These are phyloP conservation scores for Trichoderma citrinoviride DNA, from an alignment of 2,329 filamentous ascomycete genomes.

Conservation along the genomic window DNA sequence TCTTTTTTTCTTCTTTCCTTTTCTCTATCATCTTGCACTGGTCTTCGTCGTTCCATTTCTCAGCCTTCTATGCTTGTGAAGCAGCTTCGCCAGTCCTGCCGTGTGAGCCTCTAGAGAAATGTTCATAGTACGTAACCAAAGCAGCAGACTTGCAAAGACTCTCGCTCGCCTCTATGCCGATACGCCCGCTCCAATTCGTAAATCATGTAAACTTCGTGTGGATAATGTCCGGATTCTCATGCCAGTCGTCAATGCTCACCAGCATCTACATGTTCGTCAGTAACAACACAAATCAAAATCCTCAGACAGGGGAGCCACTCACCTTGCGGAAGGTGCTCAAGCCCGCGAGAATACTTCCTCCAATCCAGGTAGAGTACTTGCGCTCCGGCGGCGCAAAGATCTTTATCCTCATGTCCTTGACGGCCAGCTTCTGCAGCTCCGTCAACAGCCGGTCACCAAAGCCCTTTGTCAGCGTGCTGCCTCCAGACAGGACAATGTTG, in stretches of 20 bases:
- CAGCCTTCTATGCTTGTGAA: neutral
- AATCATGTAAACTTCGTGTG: constrained; percentile 90
- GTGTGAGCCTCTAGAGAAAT: neutral
- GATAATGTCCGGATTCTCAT: constrained; percentile 98
- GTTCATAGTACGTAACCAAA: neutral
- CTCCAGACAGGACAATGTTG: constrained; percentile 96
- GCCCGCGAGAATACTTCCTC: constrained; percentile 92
- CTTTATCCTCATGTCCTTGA: constrained; percentile 99
- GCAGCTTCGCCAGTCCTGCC: neutral
- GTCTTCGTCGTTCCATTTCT: neutral
- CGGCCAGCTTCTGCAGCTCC: constrained; percentile 88
- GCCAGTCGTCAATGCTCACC: constrained; percentile 99
- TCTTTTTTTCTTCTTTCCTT: neutral
- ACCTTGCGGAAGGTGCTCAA: constrained; percentile 99
- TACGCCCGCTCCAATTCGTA: constrained; percentile 12
- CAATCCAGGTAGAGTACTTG: constrained; percentile 99
- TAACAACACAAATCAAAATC: neutral
- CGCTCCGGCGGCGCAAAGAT: constrained; percentile 97
- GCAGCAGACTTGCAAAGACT: constrained; percentile 13
- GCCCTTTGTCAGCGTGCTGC: constrained; percentile 92
- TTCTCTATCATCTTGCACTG: neutral
- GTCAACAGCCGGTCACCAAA: constrained; percentile 90
- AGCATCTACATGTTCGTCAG: constrained; percentile 71
- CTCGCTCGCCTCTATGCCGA: constrained; percentile 14
- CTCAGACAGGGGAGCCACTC: constrained; percentile 30